Conservation (phyloP, 2,329 filamentous ascomycete genomes). For the Fusarium scirpi region DNA sequence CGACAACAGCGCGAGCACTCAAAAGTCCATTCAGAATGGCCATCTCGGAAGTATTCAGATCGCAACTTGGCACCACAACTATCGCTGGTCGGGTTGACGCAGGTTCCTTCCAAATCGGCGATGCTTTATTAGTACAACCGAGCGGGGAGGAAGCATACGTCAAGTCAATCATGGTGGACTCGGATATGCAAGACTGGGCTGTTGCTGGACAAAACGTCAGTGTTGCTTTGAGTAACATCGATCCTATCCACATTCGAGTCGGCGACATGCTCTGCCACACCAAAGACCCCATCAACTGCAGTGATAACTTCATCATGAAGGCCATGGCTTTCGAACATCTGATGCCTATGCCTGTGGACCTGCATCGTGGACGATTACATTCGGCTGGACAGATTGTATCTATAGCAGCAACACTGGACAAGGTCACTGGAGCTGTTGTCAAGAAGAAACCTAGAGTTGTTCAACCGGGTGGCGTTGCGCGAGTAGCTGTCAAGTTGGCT, state of each 20-base stretch:
- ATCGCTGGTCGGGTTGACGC: slow-evolving; percentile 88
- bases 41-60: slow-evolving; percentile 87
- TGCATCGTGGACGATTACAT: slow-evolving; percentile 87
- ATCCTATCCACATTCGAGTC: slow-evolving; percentile 81
- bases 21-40: slow-evolving; percentile 86
- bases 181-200: slow-evolving; percentile 82
- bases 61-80: slow-evolving; percentile 83
- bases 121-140: slow-evolving; percentile 82
- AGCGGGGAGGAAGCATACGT: slow-evolving; percentile 83
- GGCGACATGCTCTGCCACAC: slow-evolving; percentile 89
- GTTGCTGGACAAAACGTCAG: slow-evolving; percentile 91
- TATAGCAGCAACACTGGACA: slow-evolving; percentile 81
- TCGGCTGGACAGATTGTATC: slow-evolving; percentile 78
- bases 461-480: slow-evolving; percentile 81
- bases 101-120: slow-evolving; percentile 86
- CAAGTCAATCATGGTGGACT: slow-evolving; percentile 83
- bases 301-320: slow-evolving; percentile 83
- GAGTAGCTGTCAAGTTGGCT: slow-evolving; percentile 80
- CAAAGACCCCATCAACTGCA: slow-evolving; percentile 73
- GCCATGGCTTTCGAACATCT: slow-evolving; percentile 90
- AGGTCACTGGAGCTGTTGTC: slow-evolving; percentile 76
- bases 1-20: slow-evolving; percentile 72
- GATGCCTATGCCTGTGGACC: slow-evolving; percentile 88
- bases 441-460: slow-evolving; percentile 91
- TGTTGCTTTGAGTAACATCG: slow-evolving; percentile 86